Evolutionary conservation across 306 rosid genomes (phyloP).

Genomic region (Corylus heterophylla): DNA sequence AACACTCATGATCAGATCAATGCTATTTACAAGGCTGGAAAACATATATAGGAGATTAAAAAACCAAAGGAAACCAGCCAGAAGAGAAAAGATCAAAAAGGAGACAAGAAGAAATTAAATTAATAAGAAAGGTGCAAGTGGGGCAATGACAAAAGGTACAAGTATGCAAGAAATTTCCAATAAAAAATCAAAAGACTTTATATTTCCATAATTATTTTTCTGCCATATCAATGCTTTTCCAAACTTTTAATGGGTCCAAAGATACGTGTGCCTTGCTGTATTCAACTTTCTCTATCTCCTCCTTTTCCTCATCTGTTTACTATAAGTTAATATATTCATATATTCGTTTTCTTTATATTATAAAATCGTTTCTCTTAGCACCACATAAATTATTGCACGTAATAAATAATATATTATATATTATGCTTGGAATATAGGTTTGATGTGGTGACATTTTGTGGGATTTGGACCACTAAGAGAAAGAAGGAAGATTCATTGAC

Average conservation of each 20-base stretch:
- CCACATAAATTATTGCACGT: conserved; percentile 12
- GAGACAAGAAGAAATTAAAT: not conserved
- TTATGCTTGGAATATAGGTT: conserved; percentile 28
- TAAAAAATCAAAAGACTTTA: not conserved
- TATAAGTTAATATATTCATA: not conserved
- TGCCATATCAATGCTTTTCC: conserved; percentile 27
- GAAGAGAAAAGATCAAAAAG: not conserved
- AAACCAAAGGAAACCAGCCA: not conserved
- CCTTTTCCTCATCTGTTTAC: conserved; percentile 3
- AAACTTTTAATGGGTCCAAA: conserved; percentile 41
- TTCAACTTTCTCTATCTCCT: conserved; percentile 27
- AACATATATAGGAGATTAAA: not conserved
- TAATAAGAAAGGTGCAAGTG: conserved; percentile 17
- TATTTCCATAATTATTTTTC: conserved; percentile 10
- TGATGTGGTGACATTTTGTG: conserved; percentile 19
- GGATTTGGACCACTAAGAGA: conserved; percentile 30
- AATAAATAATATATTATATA: not conserved
- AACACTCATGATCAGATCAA: conserved; percentile 28
- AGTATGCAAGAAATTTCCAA: conserved; percentile 18
- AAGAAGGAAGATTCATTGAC: conserved; percentile 22
- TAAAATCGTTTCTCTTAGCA: conserved; percentile 5
- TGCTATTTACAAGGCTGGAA: conserved; percentile 13
- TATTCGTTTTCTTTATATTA: conserved; percentile 28
- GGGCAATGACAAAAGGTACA: conserved; percentile 1
- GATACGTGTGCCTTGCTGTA: conserved; percentile 47